Evolutionary conservation across 495 filamentous ascomycete genomes (phyloP).

Genomic region (Neurospora africana): DNA sequence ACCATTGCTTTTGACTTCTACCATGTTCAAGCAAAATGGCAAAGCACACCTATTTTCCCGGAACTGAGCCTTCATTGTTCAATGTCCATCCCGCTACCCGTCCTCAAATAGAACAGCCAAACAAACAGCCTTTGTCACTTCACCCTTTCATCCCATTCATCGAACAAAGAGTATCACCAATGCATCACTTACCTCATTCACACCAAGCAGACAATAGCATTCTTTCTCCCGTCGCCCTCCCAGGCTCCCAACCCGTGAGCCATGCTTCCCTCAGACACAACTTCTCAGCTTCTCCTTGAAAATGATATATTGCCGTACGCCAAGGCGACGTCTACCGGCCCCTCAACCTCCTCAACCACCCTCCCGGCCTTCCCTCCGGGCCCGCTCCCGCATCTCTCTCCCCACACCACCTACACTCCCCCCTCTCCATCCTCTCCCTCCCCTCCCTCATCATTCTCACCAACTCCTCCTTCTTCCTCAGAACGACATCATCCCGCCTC

Average conservation of each 20-base stretch:
- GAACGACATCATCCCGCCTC: not conserved
- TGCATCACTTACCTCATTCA: not conserved
- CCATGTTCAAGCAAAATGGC: no score
- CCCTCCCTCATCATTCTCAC: not conserved
- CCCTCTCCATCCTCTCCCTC: not conserved
- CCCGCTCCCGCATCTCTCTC: not conserved
- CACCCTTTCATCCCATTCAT: not conserved
- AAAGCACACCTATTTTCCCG: not conserved
- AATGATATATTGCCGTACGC: not conserved
- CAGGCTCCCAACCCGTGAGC: not conserved
- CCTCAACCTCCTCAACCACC: not conserved
- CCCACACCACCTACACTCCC: not conserved
- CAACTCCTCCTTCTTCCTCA: not conserved
- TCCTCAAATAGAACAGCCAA: not conserved
- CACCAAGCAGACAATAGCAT: not conserved
- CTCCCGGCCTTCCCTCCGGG: not conserved
- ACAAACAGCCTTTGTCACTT: not conserved
- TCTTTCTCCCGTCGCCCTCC: not conserved
- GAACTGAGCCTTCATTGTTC: not conserved
- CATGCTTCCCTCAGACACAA: not conserved
- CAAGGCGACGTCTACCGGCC: not conserved
- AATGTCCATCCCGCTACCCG: not conserved
- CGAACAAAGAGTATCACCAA: not conserved
- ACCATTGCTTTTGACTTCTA: not conserved
- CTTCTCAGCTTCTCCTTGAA: not conserved